phyloP scores from a whole-genome alignment of 345 rosid species.

The Xanthoceras sorbifolium region DNA sequence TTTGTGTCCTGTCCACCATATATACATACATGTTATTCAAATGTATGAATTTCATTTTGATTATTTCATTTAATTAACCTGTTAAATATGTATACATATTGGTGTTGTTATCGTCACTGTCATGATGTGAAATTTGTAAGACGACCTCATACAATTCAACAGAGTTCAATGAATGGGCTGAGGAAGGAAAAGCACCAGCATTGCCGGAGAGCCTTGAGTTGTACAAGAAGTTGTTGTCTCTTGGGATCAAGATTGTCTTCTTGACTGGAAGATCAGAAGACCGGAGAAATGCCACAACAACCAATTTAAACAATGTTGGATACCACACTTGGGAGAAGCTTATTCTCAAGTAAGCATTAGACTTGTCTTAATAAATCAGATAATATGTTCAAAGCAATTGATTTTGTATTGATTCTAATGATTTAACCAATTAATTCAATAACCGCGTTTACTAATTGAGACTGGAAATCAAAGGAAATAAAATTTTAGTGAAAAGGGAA shows the following conservation, averaged over 20 bases:
- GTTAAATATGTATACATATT: no score
- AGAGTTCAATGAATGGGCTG: conserved; percentile 24
- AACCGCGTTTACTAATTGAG: no score
- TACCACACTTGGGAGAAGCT: conserved; percentile 38
- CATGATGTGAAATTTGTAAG: conserved; percentile 12
- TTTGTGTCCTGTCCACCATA: no score
- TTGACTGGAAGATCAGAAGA: conserved; percentile 40
- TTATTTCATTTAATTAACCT: no score
- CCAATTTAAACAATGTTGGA: conserved; percentile 34
- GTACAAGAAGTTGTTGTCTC: conserved; percentile 24
- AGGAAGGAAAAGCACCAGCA: conserved; percentile 33
- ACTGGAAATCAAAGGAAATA: no score
- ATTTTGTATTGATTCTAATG: no score
- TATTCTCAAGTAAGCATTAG: conserved; percentile 30
- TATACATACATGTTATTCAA: no score
- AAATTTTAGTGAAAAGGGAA: no score
- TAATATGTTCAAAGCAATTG: no score
- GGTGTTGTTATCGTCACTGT: no score
- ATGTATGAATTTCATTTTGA: no score
- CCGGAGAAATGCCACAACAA: conserved; percentile 13
- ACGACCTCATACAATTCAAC: conserved; percentile 25
- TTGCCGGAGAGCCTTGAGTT: conserved; percentile 38
- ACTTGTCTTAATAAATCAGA: background rate
- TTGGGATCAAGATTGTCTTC: conserved; percentile 43
- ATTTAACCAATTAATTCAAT: no score